Percentiles rank a stretch among this genome's conserved stretches.
These are phyloP conservation scores for Microcyclosporella mali DNA, from an alignment of 2,329 filamentous ascomycete species.

Conservation along the genomic window DNA sequence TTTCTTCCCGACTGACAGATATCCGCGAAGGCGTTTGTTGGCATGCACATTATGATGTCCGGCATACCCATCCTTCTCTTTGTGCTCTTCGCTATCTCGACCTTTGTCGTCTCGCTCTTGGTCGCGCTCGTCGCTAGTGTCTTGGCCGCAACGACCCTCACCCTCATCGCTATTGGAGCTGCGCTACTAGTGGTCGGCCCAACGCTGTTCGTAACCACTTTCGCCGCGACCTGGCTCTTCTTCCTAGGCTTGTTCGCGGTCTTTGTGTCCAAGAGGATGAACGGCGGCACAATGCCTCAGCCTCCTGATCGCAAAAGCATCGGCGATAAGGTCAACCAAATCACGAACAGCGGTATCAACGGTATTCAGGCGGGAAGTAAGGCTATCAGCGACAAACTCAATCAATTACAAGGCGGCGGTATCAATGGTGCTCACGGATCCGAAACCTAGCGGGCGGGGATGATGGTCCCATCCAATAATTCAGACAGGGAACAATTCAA, in stretches of 20 bases:
- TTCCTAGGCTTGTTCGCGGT: constrained; percentile 60
- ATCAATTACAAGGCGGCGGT: too few relatives aligned
- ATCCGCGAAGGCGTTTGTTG: constrained; percentile 56
- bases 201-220: constrained; percentile 59
- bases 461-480: too few relatives aligned
- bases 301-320: too few relatives aligned
- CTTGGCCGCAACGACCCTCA: constrained; percentile 52
- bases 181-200: constrained; percentile 64
- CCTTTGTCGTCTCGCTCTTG: constrained; percentile 57
- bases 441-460: too few relatives aligned
- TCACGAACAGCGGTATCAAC: constrained; percentile 22
- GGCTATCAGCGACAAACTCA: too few relatives aligned
- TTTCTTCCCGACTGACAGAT: constrained; percentile 8
- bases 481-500: too few relatives aligned
- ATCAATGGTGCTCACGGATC: too few relatives aligned
- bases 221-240: constrained; percentile 60
- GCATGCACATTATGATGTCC: constrained; percentile 58
- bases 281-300: constrained; percentile 18
- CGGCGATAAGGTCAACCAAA: constrained; percentile 39
- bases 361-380: constrained; percentile 2
- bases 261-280: constrained; percentile 39
- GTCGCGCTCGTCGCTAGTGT: constrained; percentile 51
- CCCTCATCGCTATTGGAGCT: constrained; percentile 60
- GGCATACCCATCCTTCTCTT: constrained; percentile 65
- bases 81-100: constrained; percentile 56